These are phyloP conservation scores for Apiospora saccharicola DNA, from an alignment of 2,329 filamentous ascomycete genomes.

Conservation along the genomic window DNA sequence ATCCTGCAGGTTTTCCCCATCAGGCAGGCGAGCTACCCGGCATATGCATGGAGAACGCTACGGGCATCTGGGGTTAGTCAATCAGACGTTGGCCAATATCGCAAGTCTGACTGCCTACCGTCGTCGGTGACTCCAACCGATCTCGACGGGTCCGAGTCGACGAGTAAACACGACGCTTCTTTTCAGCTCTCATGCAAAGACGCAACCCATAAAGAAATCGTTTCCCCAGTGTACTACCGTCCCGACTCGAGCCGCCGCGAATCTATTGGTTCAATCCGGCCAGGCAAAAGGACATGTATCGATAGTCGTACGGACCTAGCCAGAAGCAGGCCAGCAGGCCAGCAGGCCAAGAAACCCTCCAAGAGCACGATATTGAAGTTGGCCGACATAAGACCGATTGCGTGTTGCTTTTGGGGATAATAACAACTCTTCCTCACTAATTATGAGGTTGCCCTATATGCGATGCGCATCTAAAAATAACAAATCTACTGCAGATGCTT, in stretches of 20 bases:
- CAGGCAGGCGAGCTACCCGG: background rate
- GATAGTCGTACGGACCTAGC: background rate
- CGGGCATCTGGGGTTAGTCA: background rate
- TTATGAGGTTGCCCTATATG: background rate
- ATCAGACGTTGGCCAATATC: background rate
- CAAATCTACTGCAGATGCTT: background rate
- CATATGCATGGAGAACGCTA: background rate
- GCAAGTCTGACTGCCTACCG: background rate
- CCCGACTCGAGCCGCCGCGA: background rate
- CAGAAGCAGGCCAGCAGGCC: background rate
- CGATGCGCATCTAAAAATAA: background rate
- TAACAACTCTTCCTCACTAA: no score
- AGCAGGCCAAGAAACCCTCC: background rate
- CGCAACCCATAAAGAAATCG: background rate
- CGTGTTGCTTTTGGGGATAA: background rate
- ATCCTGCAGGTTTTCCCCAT: constrained; percentile 8
- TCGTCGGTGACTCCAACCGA: background rate
- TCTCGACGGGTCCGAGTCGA: background rate
- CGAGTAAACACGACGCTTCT: background rate
- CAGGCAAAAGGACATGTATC: background rate
- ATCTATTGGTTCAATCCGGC: constrained; percentile 1
- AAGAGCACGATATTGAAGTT: background rate
- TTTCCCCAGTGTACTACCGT: background rate
- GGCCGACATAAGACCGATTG: background rate
- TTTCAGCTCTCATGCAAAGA: constrained; percentile 5